phyloP scores from a whole-genome alignment of 169 alveolate species.

The Cryptosporidium parvum region DNA sequence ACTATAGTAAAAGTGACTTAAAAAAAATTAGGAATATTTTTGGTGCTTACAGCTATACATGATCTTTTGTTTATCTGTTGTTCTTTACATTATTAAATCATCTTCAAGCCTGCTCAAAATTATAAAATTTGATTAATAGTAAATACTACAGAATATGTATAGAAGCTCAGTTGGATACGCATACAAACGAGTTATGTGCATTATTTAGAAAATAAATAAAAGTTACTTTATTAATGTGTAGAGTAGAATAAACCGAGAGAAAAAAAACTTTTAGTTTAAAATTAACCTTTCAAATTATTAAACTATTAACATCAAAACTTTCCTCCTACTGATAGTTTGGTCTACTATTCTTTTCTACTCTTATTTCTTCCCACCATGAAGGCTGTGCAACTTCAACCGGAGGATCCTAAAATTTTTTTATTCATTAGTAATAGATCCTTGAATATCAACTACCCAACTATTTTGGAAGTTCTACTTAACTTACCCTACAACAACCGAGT shows the following conservation, averaged over 20 bases:
- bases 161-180: neutral
- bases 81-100: no score
- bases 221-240: no score
- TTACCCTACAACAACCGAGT: slow-evolving; percentile 74
- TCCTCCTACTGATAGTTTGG: neutral
- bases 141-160: neutral
- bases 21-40: no score
- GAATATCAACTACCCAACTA: neutral
- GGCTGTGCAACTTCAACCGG: slow-evolving; percentile 76
- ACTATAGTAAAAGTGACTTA: no score
- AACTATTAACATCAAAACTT: neutral
- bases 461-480: neutral
- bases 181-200: no score
- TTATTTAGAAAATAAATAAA: no score
- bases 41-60: no score
- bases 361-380: slow-evolving; percentile 71
- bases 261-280: neutral
- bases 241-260: neutral
- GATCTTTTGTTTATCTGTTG: no score
- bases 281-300: neutral
- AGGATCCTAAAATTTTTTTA: slow-evolving; percentile 49
- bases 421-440: neutral
- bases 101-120: neutral
- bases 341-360: neutral
- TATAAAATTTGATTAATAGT: no score